Conservation (phyloP, 805 yeast species). For the Yarrowia phangngaensis region DNA sequence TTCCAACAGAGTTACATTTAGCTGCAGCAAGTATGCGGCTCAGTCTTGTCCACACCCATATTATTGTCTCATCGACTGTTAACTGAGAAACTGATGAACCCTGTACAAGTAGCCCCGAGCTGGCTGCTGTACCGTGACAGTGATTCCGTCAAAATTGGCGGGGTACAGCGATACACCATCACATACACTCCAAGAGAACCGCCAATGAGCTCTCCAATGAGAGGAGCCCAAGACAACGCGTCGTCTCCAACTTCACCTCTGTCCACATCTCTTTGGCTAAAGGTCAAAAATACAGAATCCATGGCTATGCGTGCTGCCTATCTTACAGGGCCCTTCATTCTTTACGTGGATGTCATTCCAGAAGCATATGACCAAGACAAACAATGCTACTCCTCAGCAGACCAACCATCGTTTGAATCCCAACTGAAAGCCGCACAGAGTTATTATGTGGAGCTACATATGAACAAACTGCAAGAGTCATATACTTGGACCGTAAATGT, state of each 20-base stretch:
- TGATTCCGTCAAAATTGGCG: constrained; percentile 54
- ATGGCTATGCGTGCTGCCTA: constrained; percentile 76
- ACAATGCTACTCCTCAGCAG: constrained; percentile 41
- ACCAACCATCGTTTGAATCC: constrained; percentile 44
- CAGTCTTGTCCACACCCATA: too few species aligned
- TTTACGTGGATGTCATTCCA: constrained; percentile 79
- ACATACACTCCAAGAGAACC: constrained; percentile 46
- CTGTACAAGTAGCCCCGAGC: constrained; percentile 9
- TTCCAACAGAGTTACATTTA: constrained; percentile 13
- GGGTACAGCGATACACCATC: constrained; percentile 53
- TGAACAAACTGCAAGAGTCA: constrained; percentile 43
- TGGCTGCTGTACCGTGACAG: constrained; percentile 33
- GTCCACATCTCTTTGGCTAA: constrained; percentile 36
- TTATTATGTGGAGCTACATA: constrained; percentile 52
- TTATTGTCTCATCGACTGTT: background rate
- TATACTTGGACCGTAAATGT: constrained; percentile 80
- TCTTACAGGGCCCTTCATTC: constrained; percentile 80
- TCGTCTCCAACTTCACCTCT: constrained; percentile 16
- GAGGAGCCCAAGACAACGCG: constrained; percentile 1
- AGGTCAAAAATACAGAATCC: constrained; percentile 67
- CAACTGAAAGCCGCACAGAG: constrained; percentile 69
- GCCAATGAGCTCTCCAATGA: constrained; percentile 17
- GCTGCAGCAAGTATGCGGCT: constrained; percentile 25
- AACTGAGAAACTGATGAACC: constrained; percentile 9
- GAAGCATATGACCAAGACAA: constrained; percentile 55